Evolutionary conservation across 768 basidiomycete species (phyloP), one percentile per base, ranked within the genome.

Genomic region (Rhodotorula taiwanensis): DNA sequence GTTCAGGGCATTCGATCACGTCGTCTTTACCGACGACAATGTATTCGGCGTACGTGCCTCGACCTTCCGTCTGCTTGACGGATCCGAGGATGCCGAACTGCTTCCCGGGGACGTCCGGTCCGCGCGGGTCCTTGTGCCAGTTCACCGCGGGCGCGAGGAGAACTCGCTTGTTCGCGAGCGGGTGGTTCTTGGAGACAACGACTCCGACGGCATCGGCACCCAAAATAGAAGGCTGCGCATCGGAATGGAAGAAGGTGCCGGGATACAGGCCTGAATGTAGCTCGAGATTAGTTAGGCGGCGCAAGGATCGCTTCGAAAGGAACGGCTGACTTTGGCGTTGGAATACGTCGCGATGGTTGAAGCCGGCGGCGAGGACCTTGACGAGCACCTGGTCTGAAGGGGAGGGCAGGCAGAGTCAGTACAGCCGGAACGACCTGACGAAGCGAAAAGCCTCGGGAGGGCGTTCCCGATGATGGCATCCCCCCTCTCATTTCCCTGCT

Each of bases 11-110:
- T 4, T 58, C 77, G 34, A 90, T 77, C 25, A 90, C 81, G 44
- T 74, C 68, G 59, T 84, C 80, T 50, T 86, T 82, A 57, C 83
- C 84, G 23, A 91, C 84, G 25, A 83, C 81, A 33, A 89, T 80
- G 70, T 88, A 87, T 69, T 90, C 83, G 13, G 85, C 74, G 71
- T 89, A 89, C 1, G 87, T 88, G 0, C 89, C 89, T 11, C 68
- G 50, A 3, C 73, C 73, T 1, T 49, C 39, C 80, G 84, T 71
- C 28, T 76, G 76, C 11, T 71, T 74, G 1, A 79, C 80, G 1
- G 85, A 83, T 1, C 89, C 89, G 15, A 89, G 72, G 60, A 86
- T 81, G 21, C 83, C 81, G 56, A 87, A 85, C n/a, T 80, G 84
- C 62, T 62, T 44, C 10, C 50, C 36, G 0, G 44, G 33, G 10